Conservation (phyloP, 129 eudicot genomes). For the Oenanthe sinensis region DNA sequence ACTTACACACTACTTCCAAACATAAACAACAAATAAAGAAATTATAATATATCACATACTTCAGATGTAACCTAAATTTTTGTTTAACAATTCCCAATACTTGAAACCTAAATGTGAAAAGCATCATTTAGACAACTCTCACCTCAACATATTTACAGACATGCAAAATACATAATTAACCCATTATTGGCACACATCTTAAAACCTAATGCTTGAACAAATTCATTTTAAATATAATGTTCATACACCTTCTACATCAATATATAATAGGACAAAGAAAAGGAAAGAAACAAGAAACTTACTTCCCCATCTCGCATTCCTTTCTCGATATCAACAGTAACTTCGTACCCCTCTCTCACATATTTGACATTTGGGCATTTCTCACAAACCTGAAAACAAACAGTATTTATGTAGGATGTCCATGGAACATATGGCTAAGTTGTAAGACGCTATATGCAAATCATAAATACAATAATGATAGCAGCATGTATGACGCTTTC, state of each 20-base stretch:
- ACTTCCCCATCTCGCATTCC: conserved; percentile 99
- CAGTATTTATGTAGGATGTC: background rate
- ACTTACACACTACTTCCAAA: background rate
- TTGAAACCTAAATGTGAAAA: background rate
- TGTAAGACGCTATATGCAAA: background rate
- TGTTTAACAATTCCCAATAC: background rate
- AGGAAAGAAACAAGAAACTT: conserved; percentile 16
- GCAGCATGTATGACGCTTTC: background rate
- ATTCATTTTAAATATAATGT: background rate
- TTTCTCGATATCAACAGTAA: conserved; percentile 94
- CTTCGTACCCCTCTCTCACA: conserved; percentile 75
- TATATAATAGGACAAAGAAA: background rate
- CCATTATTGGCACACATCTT: background rate
- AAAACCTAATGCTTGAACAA: background rate
- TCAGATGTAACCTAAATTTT: background rate
- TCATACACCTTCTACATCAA: background rate
- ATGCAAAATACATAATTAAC: background rate
- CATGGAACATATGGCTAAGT: background rate
- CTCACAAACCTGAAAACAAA: conserved; percentile 72
- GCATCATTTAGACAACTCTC: background rate
- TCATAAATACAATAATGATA: background rate
- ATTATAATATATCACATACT: background rate
- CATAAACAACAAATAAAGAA: background rate
- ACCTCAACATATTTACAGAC: background rate
- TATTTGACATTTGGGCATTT: conserved; percentile 87